Evolutionary conservation across 352 stramenopile species (phyloP), one percentile per base, ranked within the genome.

Genomic region (Phytophthora syringae): DNA sequence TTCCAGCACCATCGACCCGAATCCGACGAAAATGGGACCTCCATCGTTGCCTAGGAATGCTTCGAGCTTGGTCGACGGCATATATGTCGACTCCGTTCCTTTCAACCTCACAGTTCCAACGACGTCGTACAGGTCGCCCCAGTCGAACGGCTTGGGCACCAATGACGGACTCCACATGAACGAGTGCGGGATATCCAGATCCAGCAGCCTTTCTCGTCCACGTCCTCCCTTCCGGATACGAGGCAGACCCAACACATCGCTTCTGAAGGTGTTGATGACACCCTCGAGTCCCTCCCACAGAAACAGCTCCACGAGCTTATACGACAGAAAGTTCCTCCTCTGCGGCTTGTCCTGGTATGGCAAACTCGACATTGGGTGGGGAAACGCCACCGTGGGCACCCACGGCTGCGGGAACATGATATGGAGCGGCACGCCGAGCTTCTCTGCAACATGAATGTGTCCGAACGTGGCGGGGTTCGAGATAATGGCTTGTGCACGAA

Each of bases 391-490:
- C 0, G 92, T 98, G 2, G 88, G 88, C 0, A 79, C 77, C 87
- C 90, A 97, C 5, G 91, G 92, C 66, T 97, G 86, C 1, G 89
- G 87, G 53, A 97, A 98, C 88, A 98, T 96, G 53, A 98, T 96
- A 76, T 98, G 94, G 30, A 98, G 72, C 18, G 92, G 92, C 4
- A 98, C 88, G 1, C 84, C 90, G 15, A 98, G 80, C 2, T 86
- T 81, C 66, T 98, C 93, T 2, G 91, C 93, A 1, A 97, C 91
- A 71, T 98, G 91, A 48, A 97, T 89, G 73, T 98, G 92, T n/a
- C 89, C 92, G 36, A 97, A 96, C 32, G 80, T 85, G 0, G 96
- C 89, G 0, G 94, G 93, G 63, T 98, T 98, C 12, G 89, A 79
- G 67, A 98, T 98, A 39, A 98, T 97, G 1, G 89, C 90, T 49